A percentile compares a stretch with the other conserved stretches of the same genome.
phyloP scores from a whole-genome alignment of 495 filamentous ascomycete genomes.

The Podospora tetraspora region DNA sequence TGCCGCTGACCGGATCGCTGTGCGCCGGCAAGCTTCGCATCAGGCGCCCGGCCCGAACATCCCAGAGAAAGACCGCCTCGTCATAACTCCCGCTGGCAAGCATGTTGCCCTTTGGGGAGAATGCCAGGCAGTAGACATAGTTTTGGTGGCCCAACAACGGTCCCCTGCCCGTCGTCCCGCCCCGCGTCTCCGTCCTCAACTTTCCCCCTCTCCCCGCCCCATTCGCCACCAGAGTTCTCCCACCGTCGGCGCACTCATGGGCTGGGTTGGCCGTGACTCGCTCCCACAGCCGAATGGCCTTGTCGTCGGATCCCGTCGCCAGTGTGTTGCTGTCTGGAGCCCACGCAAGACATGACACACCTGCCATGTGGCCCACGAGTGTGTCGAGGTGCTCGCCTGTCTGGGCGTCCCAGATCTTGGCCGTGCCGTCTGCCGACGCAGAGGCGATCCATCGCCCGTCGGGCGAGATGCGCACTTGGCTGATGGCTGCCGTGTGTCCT shows the following conservation, averaged over 20 bases:
- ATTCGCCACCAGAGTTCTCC: not conserved
- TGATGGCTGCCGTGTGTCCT: slow-evolving; percentile 73
- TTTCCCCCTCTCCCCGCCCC: slow-evolving; percentile 3
- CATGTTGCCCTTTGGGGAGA: slow-evolving; percentile 94
- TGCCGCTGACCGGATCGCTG: slow-evolving; percentile 86
- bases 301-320: slow-evolving; percentile 92
- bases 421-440: slow-evolving; percentile 77
- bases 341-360: slow-evolving; percentile 87
- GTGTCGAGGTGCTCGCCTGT: slow-evolving; percentile 77
- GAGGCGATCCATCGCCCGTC: slow-evolving; percentile 87
- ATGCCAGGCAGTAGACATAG: slow-evolving; percentile 89
- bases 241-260: slow-evolving; percentile 38
- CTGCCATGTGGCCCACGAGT: slow-evolving; percentile 89
- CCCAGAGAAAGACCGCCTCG: slow-evolving; percentile 95
- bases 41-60: slow-evolving; percentile 72
- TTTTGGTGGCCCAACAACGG: slow-evolving; percentile 86
- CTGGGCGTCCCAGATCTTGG: slow-evolving; percentile 82
- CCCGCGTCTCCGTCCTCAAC: slow-evolving; percentile 15
- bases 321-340: slow-evolving; percentile 77
- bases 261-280: slow-evolving; percentile 61
- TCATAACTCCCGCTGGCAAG: slow-evolving; percentile 92
- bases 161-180: slow-evolving; percentile 31
- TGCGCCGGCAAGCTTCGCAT: slow-evolving; percentile 93
- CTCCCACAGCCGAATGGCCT: slow-evolving; percentile 91
- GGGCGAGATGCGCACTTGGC: slow-evolving; percentile 86